Base-by-base conservation (phyloP, 2,329 filamentous ascomycete species). In the Cladosporium sp. region DNA sequence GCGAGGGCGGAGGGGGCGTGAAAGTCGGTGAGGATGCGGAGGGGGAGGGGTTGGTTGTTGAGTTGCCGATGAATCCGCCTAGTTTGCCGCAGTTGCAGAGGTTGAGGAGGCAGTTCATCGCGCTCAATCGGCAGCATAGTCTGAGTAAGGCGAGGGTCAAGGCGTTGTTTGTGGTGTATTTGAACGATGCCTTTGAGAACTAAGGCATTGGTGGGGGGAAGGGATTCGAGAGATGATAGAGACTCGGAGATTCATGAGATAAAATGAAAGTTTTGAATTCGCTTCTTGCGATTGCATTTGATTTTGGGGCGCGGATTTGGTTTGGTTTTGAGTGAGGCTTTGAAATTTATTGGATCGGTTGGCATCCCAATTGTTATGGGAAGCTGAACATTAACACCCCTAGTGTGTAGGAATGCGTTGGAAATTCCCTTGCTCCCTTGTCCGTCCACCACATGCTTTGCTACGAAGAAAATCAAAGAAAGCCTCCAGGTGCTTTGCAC, bases 81-180 rank as follows among this genome's bases (percentile, higher is more conserved):
- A 61, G 59, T 12, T 64, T 93, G 38, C 84, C 88, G 7, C 85
- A 89, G 64, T 70, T 94, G 57, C 88, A 94, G 70, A 77, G 88
- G 55, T 71, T 91, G 58, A 76, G 88, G 53, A 78, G 88, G 60
- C 86, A 89, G 42, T 94, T 88, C 69, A 83, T 92, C 59, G 79
- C 77, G 4, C 67, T 94, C 65, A 91, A 91, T 59, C 75, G 88
- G 71, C 61, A 86, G 76, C 63, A 90, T 57, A 69, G 60, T 42
- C 59, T 77, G 43, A 62, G 60, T 35, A 69, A 69, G 51, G 57
- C 57, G 16, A 60, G 70, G 42, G 62, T 72, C 25, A 61, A 62
- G 32, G 62, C 60, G 48, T 54, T 70, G 32, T 72, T 72, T 52
- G 61, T 72, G 29, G 69, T 70, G 42, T 72, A 72, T 53, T 57